A percentile compares a stretch with the other conserved stretches of the same genome.
These are phyloP conservation scores for Pulveroboletus sp. DNA, from an alignment of 768 basidiomycete species.

Conservation along the genomic window DNA sequence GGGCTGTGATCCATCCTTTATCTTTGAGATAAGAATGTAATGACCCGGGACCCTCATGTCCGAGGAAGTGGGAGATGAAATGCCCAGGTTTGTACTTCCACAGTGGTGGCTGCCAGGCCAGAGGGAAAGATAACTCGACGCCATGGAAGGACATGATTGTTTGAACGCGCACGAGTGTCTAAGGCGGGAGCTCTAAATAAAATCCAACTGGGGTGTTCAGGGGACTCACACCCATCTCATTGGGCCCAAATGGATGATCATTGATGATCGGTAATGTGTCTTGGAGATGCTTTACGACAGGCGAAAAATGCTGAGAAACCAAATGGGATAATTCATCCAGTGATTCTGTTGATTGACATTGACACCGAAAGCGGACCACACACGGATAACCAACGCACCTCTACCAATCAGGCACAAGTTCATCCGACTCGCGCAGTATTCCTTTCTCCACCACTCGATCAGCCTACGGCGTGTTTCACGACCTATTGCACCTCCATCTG, in stretches of 20 bases:
- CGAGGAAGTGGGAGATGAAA: slow-evolving; percentile 78
- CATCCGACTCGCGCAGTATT: slow-evolving; percentile 84
- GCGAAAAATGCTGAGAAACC: slow-evolving; percentile 65
- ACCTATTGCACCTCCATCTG: slow-evolving; percentile 74
- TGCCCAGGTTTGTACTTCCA: slow-evolving; percentile 77
- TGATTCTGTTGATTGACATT: slow-evolving; percentile 48
- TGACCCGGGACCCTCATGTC: slow-evolving; percentile 92
- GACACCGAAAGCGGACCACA: background rate
- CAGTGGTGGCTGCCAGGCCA: slow-evolving; percentile 66
- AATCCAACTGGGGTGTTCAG: slow-evolving; percentile 1
- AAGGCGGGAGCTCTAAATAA: slow-evolving; percentile 16
- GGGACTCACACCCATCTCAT: slow-evolving; percentile 66
- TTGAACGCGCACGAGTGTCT: slow-evolving; percentile 82
- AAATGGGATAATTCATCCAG: slow-evolving; percentile 66
- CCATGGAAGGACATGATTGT: slow-evolving; percentile 86
- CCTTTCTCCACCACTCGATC: slow-evolving; percentile 79
- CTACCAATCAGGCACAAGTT: slow-evolving; percentile 73
- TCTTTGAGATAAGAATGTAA: slow-evolving; percentile 85
- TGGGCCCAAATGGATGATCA: slow-evolving; percentile 73
- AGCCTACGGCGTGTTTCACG: slow-evolving; percentile 74
- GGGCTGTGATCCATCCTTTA: slow-evolving; percentile 78
- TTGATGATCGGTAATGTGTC: slow-evolving; percentile 58
- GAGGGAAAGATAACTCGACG: slow-evolving; percentile 76
- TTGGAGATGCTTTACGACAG: slow-evolving; percentile 59
- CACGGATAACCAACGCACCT: slow-evolving; percentile 41